These are phyloP conservation scores for Colletotrichum liaoningense DNA, from an alignment of 2,329 filamentous ascomycete genomes.

Conservation along the genomic window DNA sequence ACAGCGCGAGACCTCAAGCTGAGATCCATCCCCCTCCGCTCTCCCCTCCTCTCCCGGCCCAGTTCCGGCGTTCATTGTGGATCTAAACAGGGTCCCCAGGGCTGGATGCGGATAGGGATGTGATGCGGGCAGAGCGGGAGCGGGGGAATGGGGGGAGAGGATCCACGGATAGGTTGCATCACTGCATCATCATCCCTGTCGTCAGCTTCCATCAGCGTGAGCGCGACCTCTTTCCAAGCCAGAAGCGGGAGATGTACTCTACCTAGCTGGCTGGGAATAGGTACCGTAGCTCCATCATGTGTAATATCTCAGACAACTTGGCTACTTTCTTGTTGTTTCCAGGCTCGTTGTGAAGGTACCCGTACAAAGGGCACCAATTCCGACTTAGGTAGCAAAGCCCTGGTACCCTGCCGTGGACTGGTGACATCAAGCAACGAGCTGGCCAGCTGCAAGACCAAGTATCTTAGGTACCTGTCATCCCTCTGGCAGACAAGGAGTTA, in stretches of 20 bases:
- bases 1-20: not conserved
- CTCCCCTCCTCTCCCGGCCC: conserved; percentile 4
- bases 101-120: conserved; percentile 1
- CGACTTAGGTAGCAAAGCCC: not conserved
- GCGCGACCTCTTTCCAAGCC: not conserved
- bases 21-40: not conserved
- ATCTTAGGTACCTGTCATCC: not conserved
- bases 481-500: not conserved
- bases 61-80: conserved; percentile 26
- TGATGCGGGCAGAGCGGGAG: conserved; percentile 4
- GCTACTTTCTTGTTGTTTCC: not conserved
- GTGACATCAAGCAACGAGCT: not conserved
- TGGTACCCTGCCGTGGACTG: not conserved
- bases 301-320: not conserved
- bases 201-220: not conserved
- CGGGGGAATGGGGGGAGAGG: conserved; percentile 7
- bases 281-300: not conserved
- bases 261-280: not conserved
- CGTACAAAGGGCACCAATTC: not conserved
- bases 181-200: conserved; percentile 20
- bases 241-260: not conserved
- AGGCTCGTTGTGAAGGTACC: not conserved
- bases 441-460: not conserved
- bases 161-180: conserved; percentile 5
- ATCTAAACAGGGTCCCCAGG: conserved; percentile 12